Evolutionary conservation across 306 rosid species (phyloP), one percentile per base, ranked within the genome.

Genomic region (Cucumis hystrix): DNA sequence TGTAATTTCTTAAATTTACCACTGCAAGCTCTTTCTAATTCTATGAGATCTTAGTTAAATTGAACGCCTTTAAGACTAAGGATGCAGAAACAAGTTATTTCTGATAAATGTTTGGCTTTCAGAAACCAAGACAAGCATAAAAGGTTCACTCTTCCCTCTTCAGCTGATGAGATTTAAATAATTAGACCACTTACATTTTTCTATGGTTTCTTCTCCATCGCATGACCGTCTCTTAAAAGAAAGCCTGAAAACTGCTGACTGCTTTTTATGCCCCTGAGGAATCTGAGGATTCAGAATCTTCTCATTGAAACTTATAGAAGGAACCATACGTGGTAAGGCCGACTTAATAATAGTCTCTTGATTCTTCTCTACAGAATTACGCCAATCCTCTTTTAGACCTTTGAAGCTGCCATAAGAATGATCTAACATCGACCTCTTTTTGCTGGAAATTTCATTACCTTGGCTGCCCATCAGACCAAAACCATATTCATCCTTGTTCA

Each of bases 151-250:
- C 20, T 41, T 68, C 14, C 28, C 41, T 15, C 52, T 4, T 18
- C 54, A 69, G 9, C 40, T 69, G 10, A 13, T 3, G 23, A 71
- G 55, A 14, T 23, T 25, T 28, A 51, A 72, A 51, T 70, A 1
- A 72, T 72, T 2, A 8, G 45, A 71, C 8, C 37, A 85, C 97
- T 79, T 90, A 95, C 99, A 62, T 30, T 74, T 87, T 69, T 86
- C 90, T 66, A 45, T 23, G 78, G 91, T 5, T 81, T 90, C 96
- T 55, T 91, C 93, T 72, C 86, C 83, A 47, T 92, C 99, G 79
- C 87, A 88, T 20, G 99, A 95, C 74, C 85, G 84, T 60, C 93
- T 77, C 81, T 92, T 92, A 81, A 95, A 90, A 60, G 99, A 95
- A 82, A 90, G 96, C 82, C 82, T 89, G 78, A 92, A 89, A 75